These are phyloP conservation scores for Pseudogymnoascus sp. DNA, from an alignment of 2,329 filamentous ascomycete genomes.

Conservation along the genomic window DNA sequence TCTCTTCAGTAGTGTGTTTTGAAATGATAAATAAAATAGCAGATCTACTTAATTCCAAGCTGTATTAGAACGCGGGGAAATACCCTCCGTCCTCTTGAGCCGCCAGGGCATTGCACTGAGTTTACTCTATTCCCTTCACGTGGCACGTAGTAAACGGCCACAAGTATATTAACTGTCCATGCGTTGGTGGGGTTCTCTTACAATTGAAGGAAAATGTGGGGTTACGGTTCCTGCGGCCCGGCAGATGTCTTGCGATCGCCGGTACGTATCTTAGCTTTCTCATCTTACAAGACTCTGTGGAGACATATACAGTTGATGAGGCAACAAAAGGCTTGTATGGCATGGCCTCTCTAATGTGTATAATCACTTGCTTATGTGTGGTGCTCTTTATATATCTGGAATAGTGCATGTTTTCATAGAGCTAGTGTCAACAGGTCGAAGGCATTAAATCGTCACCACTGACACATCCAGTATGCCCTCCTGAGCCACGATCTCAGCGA, in stretches of 20 bases:
- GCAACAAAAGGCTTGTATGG: slow-evolving; percentile 2
- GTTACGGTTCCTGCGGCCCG: not conserved
- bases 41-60: not conserved
- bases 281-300: not conserved
- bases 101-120: not conserved
- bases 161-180: not conserved
- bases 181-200: not conserved
- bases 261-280: not conserved
- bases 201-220: not conserved
- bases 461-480: slow-evolving; percentile 51
- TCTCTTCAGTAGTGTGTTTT: not conserved
- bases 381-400: not conserved
- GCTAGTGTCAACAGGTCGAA: not conserved
- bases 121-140: slow-evolving; percentile 3
- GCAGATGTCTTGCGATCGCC: not conserved
- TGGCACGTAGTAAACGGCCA: not conserved
- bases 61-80: not conserved
- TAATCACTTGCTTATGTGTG: not conserved
- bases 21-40: not conserved
- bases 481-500: slow-evolving; percentile 40
- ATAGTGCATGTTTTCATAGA: not conserved
- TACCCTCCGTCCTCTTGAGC: not conserved
- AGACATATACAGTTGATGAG: not conserved
- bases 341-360: not conserved
- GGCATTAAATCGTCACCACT: slow-evolving; percentile 33